Conservation (phyloP, 352 stramenopile species). For the Phytophthora foliorum region DNA sequence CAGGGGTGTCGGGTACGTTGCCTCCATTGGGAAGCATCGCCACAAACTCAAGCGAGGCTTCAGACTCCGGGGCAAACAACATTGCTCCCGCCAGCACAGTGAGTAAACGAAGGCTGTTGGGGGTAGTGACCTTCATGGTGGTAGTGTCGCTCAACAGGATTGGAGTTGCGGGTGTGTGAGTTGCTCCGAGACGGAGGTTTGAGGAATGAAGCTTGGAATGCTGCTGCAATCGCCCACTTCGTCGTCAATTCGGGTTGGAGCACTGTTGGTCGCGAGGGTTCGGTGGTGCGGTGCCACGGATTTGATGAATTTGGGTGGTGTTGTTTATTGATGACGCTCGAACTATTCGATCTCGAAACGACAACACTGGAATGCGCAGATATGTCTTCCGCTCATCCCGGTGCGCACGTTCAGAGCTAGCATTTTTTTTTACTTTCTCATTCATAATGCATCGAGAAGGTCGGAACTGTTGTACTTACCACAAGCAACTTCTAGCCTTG, state of each 20-base stretch:
- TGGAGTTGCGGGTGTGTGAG: background rate
- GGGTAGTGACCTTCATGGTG: conserved; percentile 14
- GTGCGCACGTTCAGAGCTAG: too few relatives aligned
- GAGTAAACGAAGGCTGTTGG: conserved; percentile 5
- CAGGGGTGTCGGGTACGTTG: conserved; percentile 20
- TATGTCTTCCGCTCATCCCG: background rate
- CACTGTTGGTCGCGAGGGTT: conserved; percentile 5
- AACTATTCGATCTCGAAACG: background rate
- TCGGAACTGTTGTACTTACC: background rate
- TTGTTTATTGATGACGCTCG: background rate
- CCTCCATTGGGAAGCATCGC: conserved; percentile 22
- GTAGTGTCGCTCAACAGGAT: background rate
- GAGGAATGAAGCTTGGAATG: conserved; percentile 7
- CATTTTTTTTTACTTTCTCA: background rate
- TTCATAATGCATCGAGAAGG: background rate
- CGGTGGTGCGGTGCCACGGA: conserved; percentile 1
- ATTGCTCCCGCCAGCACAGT: background rate
- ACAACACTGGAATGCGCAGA: background rate
- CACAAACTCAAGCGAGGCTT: conserved; percentile 24
- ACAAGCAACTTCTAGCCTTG: background rate
- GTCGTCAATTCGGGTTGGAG: background rate
- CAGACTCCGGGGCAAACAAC: background rate
- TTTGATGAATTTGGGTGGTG: conserved; percentile 5
- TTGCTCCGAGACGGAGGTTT: conserved; percentile 3
- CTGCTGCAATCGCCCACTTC: background rate